These are phyloP conservation scores for Kokia cookei DNA, from an alignment of 441 rosid species.

Conservation along the genomic window DNA sequence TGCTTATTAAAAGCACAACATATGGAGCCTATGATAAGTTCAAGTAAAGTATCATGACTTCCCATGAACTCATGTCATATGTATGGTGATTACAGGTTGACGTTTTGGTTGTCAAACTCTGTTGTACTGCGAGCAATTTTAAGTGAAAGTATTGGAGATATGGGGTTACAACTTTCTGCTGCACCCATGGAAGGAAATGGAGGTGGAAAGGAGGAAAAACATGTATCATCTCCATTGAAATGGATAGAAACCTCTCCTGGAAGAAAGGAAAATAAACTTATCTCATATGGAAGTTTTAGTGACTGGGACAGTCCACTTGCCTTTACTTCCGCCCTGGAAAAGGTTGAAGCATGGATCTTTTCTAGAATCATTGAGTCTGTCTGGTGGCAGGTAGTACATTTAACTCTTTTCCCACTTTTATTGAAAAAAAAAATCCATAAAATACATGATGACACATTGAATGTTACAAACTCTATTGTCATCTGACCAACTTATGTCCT, in stretches of 20 bases:
- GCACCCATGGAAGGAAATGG: constrained; percentile 29
- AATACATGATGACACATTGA: neutral
- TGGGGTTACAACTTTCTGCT: constrained; percentile 30
- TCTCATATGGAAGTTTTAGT: constrained; percentile 18
- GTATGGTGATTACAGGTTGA: constrained; percentile 52
- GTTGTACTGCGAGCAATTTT: constrained; percentile 69
- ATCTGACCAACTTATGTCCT: constrained; percentile 18
- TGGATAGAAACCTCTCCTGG: constrained; percentile 53
- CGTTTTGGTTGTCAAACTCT: constrained; percentile 91
- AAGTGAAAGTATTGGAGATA: constrained; percentile 37
- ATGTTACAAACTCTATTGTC: neutral
- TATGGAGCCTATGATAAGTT: neutral
- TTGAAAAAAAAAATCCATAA: neutral
- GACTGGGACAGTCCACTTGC: constrained; percentile 58
- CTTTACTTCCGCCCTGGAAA: constrained; percentile 63
- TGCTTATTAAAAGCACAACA: neutral
- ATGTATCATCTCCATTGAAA: constrained; percentile 39
- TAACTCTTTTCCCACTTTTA: neutral
- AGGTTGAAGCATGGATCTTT: constrained; percentile 93
- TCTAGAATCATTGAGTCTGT: constrained; percentile 83
- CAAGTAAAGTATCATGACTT: neutral
- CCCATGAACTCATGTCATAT: neutral
- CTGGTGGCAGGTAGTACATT: constrained; percentile 89
- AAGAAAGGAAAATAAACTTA: constrained; percentile 29
- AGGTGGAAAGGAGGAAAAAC: constrained; percentile 29